Evolutionary conservation across 257 asterid genomes (phyloP).

Genomic region (Solanum virginianum): DNA sequence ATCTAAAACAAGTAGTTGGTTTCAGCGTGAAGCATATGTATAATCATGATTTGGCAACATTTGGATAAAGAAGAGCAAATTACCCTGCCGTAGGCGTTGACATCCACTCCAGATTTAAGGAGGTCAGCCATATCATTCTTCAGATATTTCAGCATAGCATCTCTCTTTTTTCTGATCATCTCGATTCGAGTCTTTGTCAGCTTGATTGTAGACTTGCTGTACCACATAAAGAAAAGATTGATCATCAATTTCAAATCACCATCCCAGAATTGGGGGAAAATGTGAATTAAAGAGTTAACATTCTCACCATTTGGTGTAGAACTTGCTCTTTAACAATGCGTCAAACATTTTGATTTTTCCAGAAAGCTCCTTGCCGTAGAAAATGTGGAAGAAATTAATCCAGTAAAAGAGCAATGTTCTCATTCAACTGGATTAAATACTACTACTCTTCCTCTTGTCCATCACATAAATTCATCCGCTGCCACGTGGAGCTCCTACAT

Average conservation of each 20-base stretch:
- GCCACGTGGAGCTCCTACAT: background rate
- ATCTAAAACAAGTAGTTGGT: background rate
- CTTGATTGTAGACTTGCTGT: constrained; percentile 62
- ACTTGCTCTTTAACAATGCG: constrained; percentile 50
- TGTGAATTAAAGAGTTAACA: background rate
- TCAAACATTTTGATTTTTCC: constrained; percentile 34
- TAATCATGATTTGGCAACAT: background rate
- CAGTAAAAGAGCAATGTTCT: background rate
- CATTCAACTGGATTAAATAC: background rate
- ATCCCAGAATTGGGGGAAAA: background rate
- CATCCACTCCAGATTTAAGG: constrained; percentile 43
- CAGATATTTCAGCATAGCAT: constrained; percentile 60
- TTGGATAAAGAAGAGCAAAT: background rate
- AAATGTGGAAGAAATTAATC: background rate
- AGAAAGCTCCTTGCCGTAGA: background rate
- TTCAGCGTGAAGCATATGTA: background rate
- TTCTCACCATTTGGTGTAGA: constrained; percentile 53
- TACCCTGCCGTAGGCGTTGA: constrained; percentile 72
- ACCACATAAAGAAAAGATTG: background rate
- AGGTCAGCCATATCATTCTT: constrained; percentile 71
- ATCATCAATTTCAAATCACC: background rate
- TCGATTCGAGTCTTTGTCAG: constrained; percentile 46
- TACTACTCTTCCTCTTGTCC: background rate
- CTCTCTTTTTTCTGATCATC: constrained; percentile 54
- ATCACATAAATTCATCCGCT: background rate